Evolutionary conservation across 208 protist genomes (phyloP).

Genomic region (Crithidia brevicula): DNA sequence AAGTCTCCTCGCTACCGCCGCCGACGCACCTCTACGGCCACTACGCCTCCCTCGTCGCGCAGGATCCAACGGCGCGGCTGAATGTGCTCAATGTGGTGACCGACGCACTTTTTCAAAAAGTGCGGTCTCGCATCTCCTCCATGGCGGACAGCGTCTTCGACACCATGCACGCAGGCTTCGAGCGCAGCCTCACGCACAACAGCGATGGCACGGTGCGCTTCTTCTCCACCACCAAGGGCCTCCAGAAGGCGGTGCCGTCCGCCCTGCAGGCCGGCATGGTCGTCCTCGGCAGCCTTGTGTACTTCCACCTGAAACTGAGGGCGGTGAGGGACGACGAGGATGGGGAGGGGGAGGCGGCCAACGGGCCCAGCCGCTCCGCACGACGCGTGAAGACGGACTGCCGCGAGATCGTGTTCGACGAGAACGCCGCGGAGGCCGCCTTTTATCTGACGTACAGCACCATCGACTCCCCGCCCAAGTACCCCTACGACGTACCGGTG

Average conservation of each 20-base stretch:
- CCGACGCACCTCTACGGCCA: constrained; percentile 49
- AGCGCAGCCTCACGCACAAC: constrained; percentile 71
- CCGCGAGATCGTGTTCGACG: constrained; percentile 37
- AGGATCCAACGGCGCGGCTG: constrained; percentile 58
- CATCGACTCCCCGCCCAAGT: constrained; percentile 41
- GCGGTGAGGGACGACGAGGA: background rate
- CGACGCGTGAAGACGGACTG: constrained; percentile 31
- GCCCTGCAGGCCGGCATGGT: constrained; percentile 73
- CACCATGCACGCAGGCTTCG: constrained; percentile 81
- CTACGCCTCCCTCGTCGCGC: constrained; percentile 53
- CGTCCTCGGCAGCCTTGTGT: constrained; percentile 69
- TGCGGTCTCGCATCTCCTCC: constrained; percentile 58
- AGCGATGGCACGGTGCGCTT: constrained; percentile 74
- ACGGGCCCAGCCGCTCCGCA: constrained; percentile 28
- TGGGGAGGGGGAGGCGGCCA: background rate
- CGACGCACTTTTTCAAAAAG: constrained; percentile 60
- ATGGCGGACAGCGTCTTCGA: constrained; percentile 81
- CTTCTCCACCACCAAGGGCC: constrained; percentile 66
- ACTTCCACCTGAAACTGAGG: constrained; percentile 73
- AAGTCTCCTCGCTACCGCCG: constrained; percentile 38
- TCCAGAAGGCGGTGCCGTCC: constrained; percentile 59
- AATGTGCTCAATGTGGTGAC: constrained; percentile 59
- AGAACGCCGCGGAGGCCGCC: constrained; percentile 49
- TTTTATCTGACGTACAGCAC: constrained; percentile 71
- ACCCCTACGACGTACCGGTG: constrained; percentile 48